phyloP scores from a whole-genome alignment of 1,284 basidiomycete species.

The Cryptococcus maquisensis region DNA sequence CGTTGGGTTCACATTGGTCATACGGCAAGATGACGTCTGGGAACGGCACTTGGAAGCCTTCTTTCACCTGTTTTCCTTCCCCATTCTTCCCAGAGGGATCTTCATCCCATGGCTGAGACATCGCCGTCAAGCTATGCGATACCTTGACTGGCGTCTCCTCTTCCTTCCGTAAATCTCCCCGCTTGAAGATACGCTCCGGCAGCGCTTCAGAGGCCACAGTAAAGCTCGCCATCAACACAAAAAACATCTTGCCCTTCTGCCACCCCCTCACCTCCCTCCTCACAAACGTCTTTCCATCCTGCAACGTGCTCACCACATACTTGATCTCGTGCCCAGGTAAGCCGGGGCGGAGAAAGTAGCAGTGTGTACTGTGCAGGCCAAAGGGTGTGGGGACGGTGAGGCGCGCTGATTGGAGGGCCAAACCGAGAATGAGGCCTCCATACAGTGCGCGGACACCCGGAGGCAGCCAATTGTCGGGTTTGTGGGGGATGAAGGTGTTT shows the following conservation, averaged over 20 bases:
- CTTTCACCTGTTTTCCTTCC: constrained; percentile 2
- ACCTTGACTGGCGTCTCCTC: not conserved
- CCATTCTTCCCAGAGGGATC: constrained; percentile 1
- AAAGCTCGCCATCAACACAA: constrained; percentile 80
- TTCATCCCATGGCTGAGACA: not conserved
- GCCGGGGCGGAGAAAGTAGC: constrained; percentile 53
- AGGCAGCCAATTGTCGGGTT: constrained; percentile 61
- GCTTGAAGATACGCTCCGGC: not conserved
- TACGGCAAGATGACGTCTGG: constrained; percentile 55
- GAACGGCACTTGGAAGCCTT: constrained; percentile 29
- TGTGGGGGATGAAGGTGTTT: constrained; percentile 52
- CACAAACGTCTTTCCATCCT: constrained; percentile 53
- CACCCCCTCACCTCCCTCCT: constrained; percentile 64
- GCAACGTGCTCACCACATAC: constrained; percentile 76
- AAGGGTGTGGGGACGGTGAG: constrained; percentile 63
- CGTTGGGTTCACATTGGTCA: constrained; percentile 60
- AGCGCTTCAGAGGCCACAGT: constrained; percentile 56
- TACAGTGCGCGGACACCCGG: constrained; percentile 68
- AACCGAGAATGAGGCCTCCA: constrained; percentile 80
- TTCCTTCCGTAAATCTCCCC: not conserved
- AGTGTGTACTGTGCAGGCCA: constrained; percentile 57
- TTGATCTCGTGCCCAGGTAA: constrained; percentile 72
- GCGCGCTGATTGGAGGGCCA: constrained; percentile 73
- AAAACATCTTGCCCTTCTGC: constrained; percentile 71
- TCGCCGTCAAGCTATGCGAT: not conserved